phyloP scores from a whole-genome alignment of 2,329 filamentous ascomycete species.

The Neonectria faginata region DNA sequence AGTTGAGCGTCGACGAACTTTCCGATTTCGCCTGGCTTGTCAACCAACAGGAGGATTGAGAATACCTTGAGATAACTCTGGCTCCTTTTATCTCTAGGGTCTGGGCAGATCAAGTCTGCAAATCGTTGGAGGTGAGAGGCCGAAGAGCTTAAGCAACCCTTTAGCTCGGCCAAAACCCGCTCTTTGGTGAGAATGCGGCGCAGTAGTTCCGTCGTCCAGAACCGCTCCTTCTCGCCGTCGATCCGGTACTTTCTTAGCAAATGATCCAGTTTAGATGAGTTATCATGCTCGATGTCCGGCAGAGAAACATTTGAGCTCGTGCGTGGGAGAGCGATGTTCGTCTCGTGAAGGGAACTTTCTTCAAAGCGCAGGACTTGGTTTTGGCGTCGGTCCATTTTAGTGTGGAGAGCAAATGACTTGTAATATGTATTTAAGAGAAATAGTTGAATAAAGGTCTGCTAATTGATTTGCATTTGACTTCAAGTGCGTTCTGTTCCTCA shows the following conservation, averaged over 20 bases:
- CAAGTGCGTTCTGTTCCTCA: not conserved
- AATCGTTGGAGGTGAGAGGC: not conserved
- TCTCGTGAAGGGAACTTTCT: not conserved
- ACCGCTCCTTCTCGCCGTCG: not conserved
- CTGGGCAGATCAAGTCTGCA: not conserved
- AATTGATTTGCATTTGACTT: not conserved
- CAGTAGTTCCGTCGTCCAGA: conserved; percentile 12
- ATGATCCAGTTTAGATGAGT: not conserved
- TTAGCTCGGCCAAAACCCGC: not conserved
- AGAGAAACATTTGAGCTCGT: not conserved
- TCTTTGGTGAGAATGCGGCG: conserved; percentile 5
- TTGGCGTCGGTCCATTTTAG: not conserved
- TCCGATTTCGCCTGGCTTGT: not conserved
- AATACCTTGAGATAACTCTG: conserved; percentile 16
- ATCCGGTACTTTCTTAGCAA: not conserved
- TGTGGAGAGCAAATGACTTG: not conserved
- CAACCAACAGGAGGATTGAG: not conserved
- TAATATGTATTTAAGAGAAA: not conserved
- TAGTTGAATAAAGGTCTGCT: not conserved
- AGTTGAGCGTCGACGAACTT: not conserved
- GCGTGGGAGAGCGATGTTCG: not conserved
- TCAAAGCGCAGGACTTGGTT: not conserved
- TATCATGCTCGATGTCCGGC: not conserved
- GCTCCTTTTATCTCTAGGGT: not conserved
- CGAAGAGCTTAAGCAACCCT: not conserved